Evolutionary conservation across 345 rosid species (phyloP).

Genomic region (Aquilaria sinensis): DNA sequence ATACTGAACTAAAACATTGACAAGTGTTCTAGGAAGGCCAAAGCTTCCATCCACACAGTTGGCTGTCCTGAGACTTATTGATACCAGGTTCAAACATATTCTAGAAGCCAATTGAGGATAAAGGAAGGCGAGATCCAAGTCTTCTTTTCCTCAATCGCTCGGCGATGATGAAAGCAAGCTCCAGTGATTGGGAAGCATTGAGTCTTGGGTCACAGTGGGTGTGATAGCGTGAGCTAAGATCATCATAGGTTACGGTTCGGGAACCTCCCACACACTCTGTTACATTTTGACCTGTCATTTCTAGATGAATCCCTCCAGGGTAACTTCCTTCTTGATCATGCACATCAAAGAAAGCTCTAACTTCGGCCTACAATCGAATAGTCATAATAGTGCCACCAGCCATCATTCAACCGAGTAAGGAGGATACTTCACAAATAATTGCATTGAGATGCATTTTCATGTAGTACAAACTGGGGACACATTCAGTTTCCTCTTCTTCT

Average conservation of each 20-base stretch:
- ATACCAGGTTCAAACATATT: neutral
- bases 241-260: conserved; percentile 31
- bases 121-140: conserved; percentile 11
- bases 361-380: conserved; percentile 22
- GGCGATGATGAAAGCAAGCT: conserved; percentile 31
- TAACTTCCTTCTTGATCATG: conserved; percentile 40
- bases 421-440: too few species aligned
- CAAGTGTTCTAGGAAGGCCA: too few species aligned
- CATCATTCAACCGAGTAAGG: too few species aligned
- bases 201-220: conserved; percentile 39
- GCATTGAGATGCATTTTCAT: too few species aligned
- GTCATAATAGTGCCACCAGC: too few species aligned
- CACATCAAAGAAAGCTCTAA: conserved; percentile 35
- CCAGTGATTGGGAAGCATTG: conserved; percentile 36
- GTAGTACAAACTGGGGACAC: too few species aligned
- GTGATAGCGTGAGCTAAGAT: conserved; percentile 31
- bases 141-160: conserved; percentile 31
- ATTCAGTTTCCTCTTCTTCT: too few species aligned
- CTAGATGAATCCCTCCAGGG: conserved; percentile 32
- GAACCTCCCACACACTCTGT: conserved; percentile 38
- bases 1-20: too few species aligned
- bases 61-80: too few species aligned
- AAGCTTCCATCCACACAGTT: too few species aligned
- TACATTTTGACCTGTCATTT: conserved; percentile 38
- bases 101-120: conserved; percentile 6